Evolutionary conservation across 2,329 filamentous ascomycete genomes (phyloP), one percentile per base, ranked within the genome.

Genomic region (Ploettnerulaceae sp.): DNA sequence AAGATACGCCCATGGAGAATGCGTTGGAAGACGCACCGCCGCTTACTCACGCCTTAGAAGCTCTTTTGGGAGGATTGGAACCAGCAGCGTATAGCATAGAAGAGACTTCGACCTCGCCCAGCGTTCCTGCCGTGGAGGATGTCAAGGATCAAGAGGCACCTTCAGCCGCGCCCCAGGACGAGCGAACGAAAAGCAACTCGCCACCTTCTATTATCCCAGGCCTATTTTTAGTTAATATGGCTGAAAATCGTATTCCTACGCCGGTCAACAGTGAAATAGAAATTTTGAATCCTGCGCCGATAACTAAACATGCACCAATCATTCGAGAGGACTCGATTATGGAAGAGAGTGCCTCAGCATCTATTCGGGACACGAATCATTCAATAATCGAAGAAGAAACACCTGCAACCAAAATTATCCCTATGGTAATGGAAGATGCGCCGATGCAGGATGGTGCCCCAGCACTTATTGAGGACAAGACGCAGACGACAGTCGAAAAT

Each of bases 41-140:
- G 18, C 47, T 62, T 14, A 61, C 59, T 1, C 52, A 57, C 52
- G 60, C 52, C 22, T 49, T 62, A 11, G 60, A 62, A 40, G 59
- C 57, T 18, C 52, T 62, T 15, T 41, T 60, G n/a, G 59, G 58
- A 12, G 53, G 56, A 11, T 51, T 60, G 7, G 50, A 53, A 9
- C 37, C 51, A n/a, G 29, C 46, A n/a, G n/a, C 26, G 5, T 9
- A 21, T 28, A 28, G 26, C 14, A 21, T 29, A 1, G 35, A 46
- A 29, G 8, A 46, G 17, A 28, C 14, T 29, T 3, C 18, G 5
- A n/a, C 24, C 15, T 7, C n/a, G 4, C 24, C 14, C 3, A 29
- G 22, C 12, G 18, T 36, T 44, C 24, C 33, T 17, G n/a, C 18
- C 14, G 5, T 7, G 18, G 20, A 32, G 25, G 29, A 33, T 18